phyloP scores from a whole-genome alignment of 2,329 filamentous ascomycete genomes.

The Cladosporium halotolerans region DNA sequence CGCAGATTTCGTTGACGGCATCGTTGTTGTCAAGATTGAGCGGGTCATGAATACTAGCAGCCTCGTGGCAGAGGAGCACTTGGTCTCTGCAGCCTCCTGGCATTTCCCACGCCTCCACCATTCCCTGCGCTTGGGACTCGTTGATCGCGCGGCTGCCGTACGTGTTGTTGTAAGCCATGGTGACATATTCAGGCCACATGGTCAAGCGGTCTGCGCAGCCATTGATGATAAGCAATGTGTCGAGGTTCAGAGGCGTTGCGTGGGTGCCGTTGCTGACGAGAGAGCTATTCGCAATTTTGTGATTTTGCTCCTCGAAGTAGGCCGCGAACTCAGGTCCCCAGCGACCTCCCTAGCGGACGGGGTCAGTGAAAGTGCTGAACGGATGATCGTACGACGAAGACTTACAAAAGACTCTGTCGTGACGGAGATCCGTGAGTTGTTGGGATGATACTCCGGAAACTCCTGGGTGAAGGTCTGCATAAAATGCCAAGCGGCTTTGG shows the following conservation, averaged over 20 bases:
- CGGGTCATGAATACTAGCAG: slow-evolving; percentile 45
- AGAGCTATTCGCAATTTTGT: slow-evolving; percentile 35
- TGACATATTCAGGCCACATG: slow-evolving; percentile 37
- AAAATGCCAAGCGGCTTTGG: slow-evolving; percentile 54
- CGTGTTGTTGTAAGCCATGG: slow-evolving; percentile 51
- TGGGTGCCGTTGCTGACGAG: slow-evolving; percentile 10
- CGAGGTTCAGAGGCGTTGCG: slow-evolving; percentile 33
- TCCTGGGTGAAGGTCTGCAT: slow-evolving; percentile 56
- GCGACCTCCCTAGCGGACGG: slow-evolving; percentile 39
- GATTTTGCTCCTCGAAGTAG: slow-evolving; percentile 54
- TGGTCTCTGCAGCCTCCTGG: slow-evolving; percentile 49
- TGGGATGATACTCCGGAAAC: slow-evolving; percentile 57
- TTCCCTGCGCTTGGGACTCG: slow-evolving; percentile 41
- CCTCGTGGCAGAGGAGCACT: slow-evolving; percentile 45
- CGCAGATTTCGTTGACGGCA: slow-evolving; percentile 38
- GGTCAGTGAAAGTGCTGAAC: slow-evolving; percentile 41
- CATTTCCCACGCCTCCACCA: slow-evolving; percentile 39
- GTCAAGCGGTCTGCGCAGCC: slow-evolving; percentile 49
- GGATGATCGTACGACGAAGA: slow-evolving; percentile 50
- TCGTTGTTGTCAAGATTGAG: slow-evolving; percentile 37
- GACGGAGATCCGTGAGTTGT: slow-evolving; percentile 51
- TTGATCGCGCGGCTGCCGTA: slow-evolving; percentile 50
- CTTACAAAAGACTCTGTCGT: slow-evolving; percentile 44
- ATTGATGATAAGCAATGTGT: slow-evolving; percentile 47
- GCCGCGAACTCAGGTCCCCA: slow-evolving; percentile 59